These are phyloP conservation scores for Lodderomyces oxycetoniae DNA, from an alignment of 1,139 yeast species.

Conservation along the genomic window DNA sequence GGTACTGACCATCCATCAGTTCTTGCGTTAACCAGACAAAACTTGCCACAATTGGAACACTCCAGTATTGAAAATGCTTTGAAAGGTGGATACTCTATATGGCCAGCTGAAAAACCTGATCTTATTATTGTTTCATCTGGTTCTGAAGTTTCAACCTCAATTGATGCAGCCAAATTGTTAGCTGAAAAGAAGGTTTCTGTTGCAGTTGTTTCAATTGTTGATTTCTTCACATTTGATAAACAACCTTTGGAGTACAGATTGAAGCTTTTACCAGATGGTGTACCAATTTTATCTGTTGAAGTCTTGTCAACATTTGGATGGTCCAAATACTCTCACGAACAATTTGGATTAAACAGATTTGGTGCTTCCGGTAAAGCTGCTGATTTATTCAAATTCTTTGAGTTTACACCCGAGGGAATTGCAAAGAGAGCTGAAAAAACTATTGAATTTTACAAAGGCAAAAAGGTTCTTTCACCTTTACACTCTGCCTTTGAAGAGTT, in stretches of 20 bases:
- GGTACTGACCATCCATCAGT: slow-evolving; percentile 76
- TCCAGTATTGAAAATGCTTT: slow-evolving; percentile 87
- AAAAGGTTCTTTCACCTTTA: slow-evolving; percentile 68
- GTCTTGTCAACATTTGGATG: slow-evolving; percentile 91
- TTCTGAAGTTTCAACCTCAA: slow-evolving; percentile 85
- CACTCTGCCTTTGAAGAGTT: slow-evolving; percentile 55
- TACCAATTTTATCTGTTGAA: slow-evolving; percentile 92
- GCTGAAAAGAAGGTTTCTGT: slow-evolving; percentile 69
- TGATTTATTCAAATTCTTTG: slow-evolving; percentile 79
- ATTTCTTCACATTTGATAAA: slow-evolving; percentile 81
- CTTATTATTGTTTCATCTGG: slow-evolving; percentile 87
- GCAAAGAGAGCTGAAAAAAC: slow-evolving; percentile 82
- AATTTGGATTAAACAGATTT: slow-evolving; percentile 91
- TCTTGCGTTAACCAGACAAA: slow-evolving; percentile 94
- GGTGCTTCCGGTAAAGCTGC: slow-evolving; percentile 96
- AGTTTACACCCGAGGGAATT: slow-evolving; percentile 90
- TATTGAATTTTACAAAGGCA: slow-evolving; percentile 79
- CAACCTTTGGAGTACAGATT: slow-evolving; percentile 78
- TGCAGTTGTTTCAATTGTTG: slow-evolving; percentile 88
- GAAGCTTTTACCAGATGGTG: slow-evolving; percentile 89
- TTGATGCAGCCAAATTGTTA: slow-evolving; percentile 68
- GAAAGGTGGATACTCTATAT: slow-evolving; percentile 90
- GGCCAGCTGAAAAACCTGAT: slow-evolving; percentile 62
- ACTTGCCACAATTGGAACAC: slow-evolving; percentile 94
- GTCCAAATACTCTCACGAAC: slow-evolving; percentile 95